Percentiles rank a stretch among this genome's conserved stretches.
These are phyloP conservation scores for Knufia fluminis DNA, from an alignment of 2,329 filamentous ascomycete genomes.

Conservation along the genomic window DNA sequence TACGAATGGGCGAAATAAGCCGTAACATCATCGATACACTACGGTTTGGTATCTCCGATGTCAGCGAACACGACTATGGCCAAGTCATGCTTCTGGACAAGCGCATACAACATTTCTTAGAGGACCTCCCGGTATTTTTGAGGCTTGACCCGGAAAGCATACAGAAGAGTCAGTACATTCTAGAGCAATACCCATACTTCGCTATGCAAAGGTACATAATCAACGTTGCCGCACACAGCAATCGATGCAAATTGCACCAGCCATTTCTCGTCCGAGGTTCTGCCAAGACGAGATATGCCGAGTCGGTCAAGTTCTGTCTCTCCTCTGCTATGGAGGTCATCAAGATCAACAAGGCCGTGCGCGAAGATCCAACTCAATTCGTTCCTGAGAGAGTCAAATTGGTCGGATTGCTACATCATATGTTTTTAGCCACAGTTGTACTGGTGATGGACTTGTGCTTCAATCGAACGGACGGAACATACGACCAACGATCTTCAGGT, in stretches of 20 bases:
- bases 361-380: constrained; percentile 14
- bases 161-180: constrained; percentile 24
- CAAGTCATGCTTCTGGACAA: constrained; percentile 32
- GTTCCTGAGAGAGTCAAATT: constrained; percentile 22
- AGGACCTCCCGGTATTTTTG: constrained; percentile 30
- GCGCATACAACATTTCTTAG: constrained; percentile 27
- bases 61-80: constrained; percentile 27
- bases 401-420: constrained; percentile 29
- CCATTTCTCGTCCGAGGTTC: constrained; percentile 32
- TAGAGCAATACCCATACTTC: constrained; percentile 25
- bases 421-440: constrained; percentile 34
- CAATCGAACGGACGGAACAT: constrained; percentile 31
- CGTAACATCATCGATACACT: constrained; percentile 33
- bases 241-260: constrained; percentile 32
- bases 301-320: constrained; percentile 32
- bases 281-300: constrained; percentile 28
- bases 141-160: constrained; percentile 28
- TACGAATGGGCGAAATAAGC: constrained; percentile 34
- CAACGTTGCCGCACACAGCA: constrained; percentile 29
- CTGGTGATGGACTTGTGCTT: constrained; percentile 34
- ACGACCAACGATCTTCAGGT: constrained; percentile 29
- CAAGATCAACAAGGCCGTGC: constrained; percentile 29
- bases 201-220: constrained; percentile 30
- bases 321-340: constrained; percentile 32
- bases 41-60: constrained; percentile 23